Conservation (phyloP, 257 asterid species). For the Nicotiana sylvestris region DNA sequence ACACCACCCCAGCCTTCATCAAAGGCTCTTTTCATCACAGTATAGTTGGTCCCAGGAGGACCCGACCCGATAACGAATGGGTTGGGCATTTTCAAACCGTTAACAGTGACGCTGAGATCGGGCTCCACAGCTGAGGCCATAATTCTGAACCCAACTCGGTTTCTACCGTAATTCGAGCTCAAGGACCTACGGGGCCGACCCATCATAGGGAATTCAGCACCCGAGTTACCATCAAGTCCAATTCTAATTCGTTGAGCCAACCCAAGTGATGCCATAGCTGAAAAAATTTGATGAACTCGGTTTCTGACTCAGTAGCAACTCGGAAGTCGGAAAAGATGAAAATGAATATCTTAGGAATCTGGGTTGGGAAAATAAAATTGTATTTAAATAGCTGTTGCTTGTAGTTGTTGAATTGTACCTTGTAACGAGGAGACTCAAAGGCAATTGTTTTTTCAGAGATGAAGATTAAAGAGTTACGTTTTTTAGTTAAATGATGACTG, state of each 20-base stretch:
- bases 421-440: background rate
- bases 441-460: too few species aligned
- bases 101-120: conserved; percentile 86
- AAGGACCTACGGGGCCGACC: background rate
- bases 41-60: conserved; percentile 93
- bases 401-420: background rate
- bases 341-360: conserved; percentile 45
- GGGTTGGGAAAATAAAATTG: conserved; percentile 11
- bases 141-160: conserved; percentile 48
- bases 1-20: conserved; percentile 99
- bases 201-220: background rate
- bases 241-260: conserved; percentile 29
- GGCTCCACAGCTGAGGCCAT: conserved; percentile 58
- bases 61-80: conserved; percentile 98
- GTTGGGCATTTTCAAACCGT: conserved; percentile 91
- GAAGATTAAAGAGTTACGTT: background rate
- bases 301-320: background rate
- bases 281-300: background rate
- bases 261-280: conserved; percentile 39
- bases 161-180: background rate
- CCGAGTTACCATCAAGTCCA: background rate
- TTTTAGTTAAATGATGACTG: background rate
- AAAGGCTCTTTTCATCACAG: conserved; percentile 93
- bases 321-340: conserved; percentile 9
- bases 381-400: background rate